These are phyloP conservation scores for Ceratorhiza oryzae-sativae DNA, from an alignment of 1,284 basidiomycete species.

Conservation along the genomic window DNA sequence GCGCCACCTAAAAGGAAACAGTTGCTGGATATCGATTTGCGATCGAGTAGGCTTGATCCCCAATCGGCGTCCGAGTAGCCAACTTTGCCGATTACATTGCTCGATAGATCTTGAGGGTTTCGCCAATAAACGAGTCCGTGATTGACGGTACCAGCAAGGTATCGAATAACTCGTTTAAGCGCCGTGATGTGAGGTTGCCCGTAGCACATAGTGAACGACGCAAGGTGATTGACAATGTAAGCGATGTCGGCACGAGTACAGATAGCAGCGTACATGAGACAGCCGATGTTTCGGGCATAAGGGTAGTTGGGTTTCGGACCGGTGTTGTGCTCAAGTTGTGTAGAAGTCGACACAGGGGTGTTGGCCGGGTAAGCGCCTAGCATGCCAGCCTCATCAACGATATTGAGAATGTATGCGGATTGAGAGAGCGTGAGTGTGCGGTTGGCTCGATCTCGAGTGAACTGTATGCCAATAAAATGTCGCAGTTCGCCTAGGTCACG, in stretches of 20 bases:
- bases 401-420: conserved; percentile 7
- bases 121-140: background rate
- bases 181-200: conserved; percentile 50
- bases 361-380: background rate
- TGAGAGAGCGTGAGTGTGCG: conserved; percentile 8
- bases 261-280: background rate
- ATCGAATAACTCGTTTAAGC: conserved; percentile 51
- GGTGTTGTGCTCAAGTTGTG: background rate
- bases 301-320: background rate
- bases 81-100: background rate
- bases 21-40: conserved; percentile 46
- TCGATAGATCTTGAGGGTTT: too few species aligned
- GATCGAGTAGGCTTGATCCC: conserved; percentile 13
- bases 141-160: conserved; percentile 48
- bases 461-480: conserved; percentile 21
- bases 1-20: conserved; percentile 44
- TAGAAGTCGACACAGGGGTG: background rate
- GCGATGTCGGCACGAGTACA: conserved; percentile 46
- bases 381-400: conserved; percentile 25
- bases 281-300: background rate
- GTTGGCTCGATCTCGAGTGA: background rate
- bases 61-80: conserved; percentile 34
- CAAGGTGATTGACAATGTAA: conserved; percentile 52
- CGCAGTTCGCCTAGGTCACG: conserved; percentile 10
- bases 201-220: conserved; percentile 51